Evolutionary conservation across 257 asterid species (phyloP).

Genomic region (Ophiorrhiza pumila): DNA sequence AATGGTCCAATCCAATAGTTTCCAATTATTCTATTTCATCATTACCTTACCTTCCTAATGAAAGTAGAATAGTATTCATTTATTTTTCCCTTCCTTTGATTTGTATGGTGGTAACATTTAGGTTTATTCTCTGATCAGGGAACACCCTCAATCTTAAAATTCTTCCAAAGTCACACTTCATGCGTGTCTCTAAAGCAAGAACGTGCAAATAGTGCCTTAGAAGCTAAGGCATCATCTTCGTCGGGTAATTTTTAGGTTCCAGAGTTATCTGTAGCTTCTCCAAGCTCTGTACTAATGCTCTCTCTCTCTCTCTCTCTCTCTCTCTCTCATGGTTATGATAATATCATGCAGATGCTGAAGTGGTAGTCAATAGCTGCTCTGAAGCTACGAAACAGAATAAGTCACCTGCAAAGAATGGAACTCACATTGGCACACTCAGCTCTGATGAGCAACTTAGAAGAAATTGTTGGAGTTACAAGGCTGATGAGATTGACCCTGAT

Average conservation of each 20-base stretch:
- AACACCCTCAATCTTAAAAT: constrained; percentile 61
- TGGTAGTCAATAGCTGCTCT: constrained; percentile 13
- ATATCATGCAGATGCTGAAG: constrained; percentile 16
- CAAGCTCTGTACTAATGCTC: neutral
- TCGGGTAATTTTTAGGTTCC: constrained; percentile 42
- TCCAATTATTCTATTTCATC: neutral
- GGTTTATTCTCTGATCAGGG: constrained; percentile 42
- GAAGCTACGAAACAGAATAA: constrained; percentile 23
- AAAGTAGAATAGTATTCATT: neutral
- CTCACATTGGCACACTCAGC: constrained; percentile 21
- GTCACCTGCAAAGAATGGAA: constrained; percentile 27
- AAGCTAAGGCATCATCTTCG: constrained; percentile 40
- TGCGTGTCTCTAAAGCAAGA: constrained; percentile 35
- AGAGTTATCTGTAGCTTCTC: constrained; percentile 1
- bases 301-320: neutral
- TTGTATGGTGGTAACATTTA: neutral
- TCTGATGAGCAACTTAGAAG: constrained; percentile 33
- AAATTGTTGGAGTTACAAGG: constrained; percentile 49
- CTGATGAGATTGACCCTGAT: constrained; percentile 67
- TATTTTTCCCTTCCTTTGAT: neutral
- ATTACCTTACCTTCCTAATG: neutral
- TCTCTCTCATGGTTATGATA: neutral
- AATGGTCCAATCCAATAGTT: neutral
- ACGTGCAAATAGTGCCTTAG: constrained; percentile 31
- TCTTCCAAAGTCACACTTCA: constrained; percentile 42